Evolutionary conservation across 192 early-diverging fungal species (phyloP), one percentile per base, ranked within the genome.

Genomic region (Cetraspora pellucida): DNA sequence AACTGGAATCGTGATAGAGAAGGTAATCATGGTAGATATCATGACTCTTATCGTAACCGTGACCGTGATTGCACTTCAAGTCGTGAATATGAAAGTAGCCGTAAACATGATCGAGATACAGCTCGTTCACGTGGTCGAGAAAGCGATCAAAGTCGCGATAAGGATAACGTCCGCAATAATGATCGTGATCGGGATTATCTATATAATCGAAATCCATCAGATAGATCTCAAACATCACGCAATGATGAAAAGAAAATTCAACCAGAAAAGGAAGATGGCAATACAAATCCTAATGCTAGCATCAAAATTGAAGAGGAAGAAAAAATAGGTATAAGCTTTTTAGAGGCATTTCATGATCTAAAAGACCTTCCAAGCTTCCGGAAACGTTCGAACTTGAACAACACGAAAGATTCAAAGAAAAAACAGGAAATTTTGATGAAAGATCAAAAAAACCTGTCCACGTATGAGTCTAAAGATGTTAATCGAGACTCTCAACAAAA

Each of bases 51-150:
- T 65, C 63, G 63, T 31, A 65, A 19, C 11, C 63, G 63, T 19
- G 63, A 65, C 10, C 63, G 63, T 10, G 63, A 65, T 65, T n/a
- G 31, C 10, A n/a, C n/a, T 45, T 65, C 63, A 43, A 44, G 28
- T 65, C 63, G 37, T 37, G n/a, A n/a, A 44, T 65, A 45, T 28
- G 37, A 65, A n/a, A 28, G 63, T 44, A 65, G 63, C n/a, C 63
- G 63, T 2, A 65, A 10, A 44, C 63, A 43, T 65, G 63, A 65
- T 65, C 63, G 63, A 31, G 63, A 65, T 37, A 37, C 10, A 19
- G n/a, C 14, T 65, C 63, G 63, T 44, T 10, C 27, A n/a, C 31
- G 37, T n/a, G 63, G n/a, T 65, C 63, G 63, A 8, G 28, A 37
- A 37, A 37, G 7, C 37, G 37, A 14, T 44, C n/a, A 16, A 10